Base-by-base conservation (phyloP, 305 asterid species). In the Fraxinus baroniana region DNA sequence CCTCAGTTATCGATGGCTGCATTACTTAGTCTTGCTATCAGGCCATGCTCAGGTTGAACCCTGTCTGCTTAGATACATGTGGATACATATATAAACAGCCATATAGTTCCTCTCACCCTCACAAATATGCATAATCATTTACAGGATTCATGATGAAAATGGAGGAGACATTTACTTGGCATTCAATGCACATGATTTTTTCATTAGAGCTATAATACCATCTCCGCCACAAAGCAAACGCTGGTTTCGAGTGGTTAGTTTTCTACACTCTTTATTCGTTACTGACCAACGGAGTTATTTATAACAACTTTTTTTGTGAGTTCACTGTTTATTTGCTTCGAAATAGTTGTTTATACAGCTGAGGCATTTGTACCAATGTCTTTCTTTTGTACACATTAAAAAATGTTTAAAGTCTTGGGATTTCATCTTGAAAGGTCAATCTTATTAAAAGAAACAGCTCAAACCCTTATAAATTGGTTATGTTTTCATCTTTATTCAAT, bases 211-310 rank as follows among this genome's bases (percentile, higher is more conserved):
- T 81, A 82, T 60, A 76, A 82, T 95, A 84, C 99, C 99, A 5
- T 87, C 93, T 35, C 97, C 97, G 17, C 97, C 99, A 80, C 78
- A 55, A 74, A 81, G 74, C 79, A 87, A 87, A 84, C 85, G 36
- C 39, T 95, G 99, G 99, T 88, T 85, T 86, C 93, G 98, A 80
- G 95, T 95, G 97, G 99, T 95, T 81, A 92, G 99, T 86, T 82
- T 84, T 66, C 79, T 52, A 57, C 9, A n/a, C 68, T 1, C 64
- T 57, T 7, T 2, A 18, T 57, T 18, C 68, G 9, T 18, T 18
- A 57, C 68, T 18, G 7, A 57, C 4, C 68, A 18, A 64, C n/a
- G 3, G 33, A 64, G 12, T 24, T 22, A 8, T 64, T 22, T 62
- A 22, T 62, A 22, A 64, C 33, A 2, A 2, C 12, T 64, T 64